Evolutionary conservation across 805 yeast species (phyloP).

Genomic region (Middelhovenomyces tepae): DNA sequence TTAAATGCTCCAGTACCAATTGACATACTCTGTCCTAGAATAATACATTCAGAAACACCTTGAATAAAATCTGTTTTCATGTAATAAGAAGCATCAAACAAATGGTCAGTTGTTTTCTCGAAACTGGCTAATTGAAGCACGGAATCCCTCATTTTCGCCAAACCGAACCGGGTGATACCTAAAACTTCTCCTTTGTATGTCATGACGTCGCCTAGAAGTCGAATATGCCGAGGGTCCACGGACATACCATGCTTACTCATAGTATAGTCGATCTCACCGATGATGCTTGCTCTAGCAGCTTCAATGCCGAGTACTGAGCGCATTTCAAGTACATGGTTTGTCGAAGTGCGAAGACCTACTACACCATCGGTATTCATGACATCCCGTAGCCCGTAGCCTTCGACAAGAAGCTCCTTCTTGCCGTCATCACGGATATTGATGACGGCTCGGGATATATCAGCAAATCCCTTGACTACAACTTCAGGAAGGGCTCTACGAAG

Average conservation of each 20-base stretch:
- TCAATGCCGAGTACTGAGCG: constrained; percentile 89
- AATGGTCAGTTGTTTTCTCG: constrained; percentile 96
- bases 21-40: constrained; percentile 94
- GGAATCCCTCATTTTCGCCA: constrained; percentile 97
- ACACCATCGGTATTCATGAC: constrained; percentile 99
- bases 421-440: constrained; percentile 83
- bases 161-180: constrained; percentile 96
- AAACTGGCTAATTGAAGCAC: constrained; percentile 94
- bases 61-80: constrained; percentile 94
- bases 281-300: constrained; percentile 91
- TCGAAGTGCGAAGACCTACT: constrained; percentile 72
- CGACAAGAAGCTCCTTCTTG: constrained; percentile 82
- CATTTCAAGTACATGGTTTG: constrained; percentile 90
- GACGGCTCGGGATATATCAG: constrained; percentile 90
- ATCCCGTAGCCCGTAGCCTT: constrained; percentile 92
- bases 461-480: constrained; percentile 86
- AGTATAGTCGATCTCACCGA: constrained; percentile 90
- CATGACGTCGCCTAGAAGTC: constrained; percentile 96
- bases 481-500: constrained; percentile 76
- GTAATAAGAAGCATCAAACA: constrained; percentile 95
- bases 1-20: constrained; percentile 97
- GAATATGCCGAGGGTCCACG: constrained; percentile 99
- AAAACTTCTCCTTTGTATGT: constrained; percentile 96
- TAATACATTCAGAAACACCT: constrained; percentile 97
- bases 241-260: constrained; percentile 99